A percentile compares a stretch with the other conserved stretches of the same genome.
phyloP scores from a whole-genome alignment of 179 eudicot species.

The Gypsophila paniculata region DNA sequence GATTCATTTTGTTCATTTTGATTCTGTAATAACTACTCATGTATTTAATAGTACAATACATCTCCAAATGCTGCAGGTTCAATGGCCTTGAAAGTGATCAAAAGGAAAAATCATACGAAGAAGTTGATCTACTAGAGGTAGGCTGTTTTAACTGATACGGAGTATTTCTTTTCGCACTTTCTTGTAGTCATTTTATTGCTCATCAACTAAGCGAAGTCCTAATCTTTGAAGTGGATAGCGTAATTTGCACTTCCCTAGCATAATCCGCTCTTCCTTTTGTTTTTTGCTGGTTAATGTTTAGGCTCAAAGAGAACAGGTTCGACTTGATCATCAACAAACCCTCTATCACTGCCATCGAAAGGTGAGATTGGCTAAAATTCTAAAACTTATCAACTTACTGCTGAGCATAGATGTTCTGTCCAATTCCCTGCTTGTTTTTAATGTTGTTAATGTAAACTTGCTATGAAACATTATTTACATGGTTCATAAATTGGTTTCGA shows the following conservation, averaged over 20 bases:
- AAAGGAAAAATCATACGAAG: constrained; percentile 42
- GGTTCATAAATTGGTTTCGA: neutral
- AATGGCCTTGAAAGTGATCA: constrained; percentile 37
- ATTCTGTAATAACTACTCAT: neutral
- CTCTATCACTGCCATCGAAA: constrained; percentile 70
- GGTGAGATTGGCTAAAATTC: constrained; percentile 35
- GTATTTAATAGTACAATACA: too few species aligned
- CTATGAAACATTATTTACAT: constrained; percentile 3
- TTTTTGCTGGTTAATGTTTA: constrained; percentile 23
- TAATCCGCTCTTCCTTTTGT: neutral
- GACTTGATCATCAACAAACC: constrained; percentile 65
- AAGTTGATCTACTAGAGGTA: constrained; percentile 57
- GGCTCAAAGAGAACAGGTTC: constrained; percentile 63
- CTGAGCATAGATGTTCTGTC: neutral
- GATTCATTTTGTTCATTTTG: neutral
- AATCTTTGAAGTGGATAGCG: neutral
- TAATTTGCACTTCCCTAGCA: neutral
- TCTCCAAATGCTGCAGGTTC: constrained; percentile 45
- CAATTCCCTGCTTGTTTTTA: neutral
- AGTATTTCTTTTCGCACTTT: neutral
- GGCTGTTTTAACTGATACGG: neutral
- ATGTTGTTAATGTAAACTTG: neutral
- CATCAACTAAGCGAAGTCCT: neutral
- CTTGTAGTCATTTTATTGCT: neutral
- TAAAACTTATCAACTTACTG: neutral